A percentile compares a stretch with the other conserved stretches of the same genome.
Evolutionary conservation across 2,329 filamentous ascomycete species (phyloP).

Genomic region (Gliomastix tumulicola): DNA sequence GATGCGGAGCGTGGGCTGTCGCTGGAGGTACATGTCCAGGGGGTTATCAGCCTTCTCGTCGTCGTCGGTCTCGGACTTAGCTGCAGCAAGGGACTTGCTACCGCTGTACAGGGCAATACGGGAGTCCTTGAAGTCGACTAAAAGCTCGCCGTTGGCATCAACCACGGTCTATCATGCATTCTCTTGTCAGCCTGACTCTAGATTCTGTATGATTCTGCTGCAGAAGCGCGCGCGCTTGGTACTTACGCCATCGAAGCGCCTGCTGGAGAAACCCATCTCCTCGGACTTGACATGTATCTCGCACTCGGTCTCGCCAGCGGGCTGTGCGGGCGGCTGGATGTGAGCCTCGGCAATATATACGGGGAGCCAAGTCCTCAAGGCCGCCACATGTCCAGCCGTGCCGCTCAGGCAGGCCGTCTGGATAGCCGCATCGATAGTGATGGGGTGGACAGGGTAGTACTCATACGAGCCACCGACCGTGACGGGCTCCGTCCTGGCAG

Average conservation of each 20-base stretch:
- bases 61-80: too few species aligned
- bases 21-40: too few species aligned
- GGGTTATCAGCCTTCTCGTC: too few species aligned
- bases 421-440: constrained; percentile 6
- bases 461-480: neutral
- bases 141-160: too few species aligned
- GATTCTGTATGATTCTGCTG: too few species aligned
- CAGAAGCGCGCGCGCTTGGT: too few species aligned
- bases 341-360: constrained; percentile 3
- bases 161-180: too few species aligned
- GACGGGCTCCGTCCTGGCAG: neutral
- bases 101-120: too few species aligned
- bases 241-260: neutral
- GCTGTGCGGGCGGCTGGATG: too few species aligned
- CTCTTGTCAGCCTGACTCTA: too few species aligned
- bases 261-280: neutral
- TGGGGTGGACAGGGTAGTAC: constrained; percentile 6
- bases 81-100: too few species aligned
- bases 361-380: constrained; percentile 3
- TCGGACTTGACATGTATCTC: neutral
- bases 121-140: too few species aligned
- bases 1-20: neutral
- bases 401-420: constrained; percentile 5
- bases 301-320: neutral
- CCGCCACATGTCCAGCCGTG: constrained; percentile 2